These are phyloP conservation scores for Monilinia laxa DNA, from an alignment of 2,329 filamentous ascomycete genomes.

Conservation along the genomic window DNA sequence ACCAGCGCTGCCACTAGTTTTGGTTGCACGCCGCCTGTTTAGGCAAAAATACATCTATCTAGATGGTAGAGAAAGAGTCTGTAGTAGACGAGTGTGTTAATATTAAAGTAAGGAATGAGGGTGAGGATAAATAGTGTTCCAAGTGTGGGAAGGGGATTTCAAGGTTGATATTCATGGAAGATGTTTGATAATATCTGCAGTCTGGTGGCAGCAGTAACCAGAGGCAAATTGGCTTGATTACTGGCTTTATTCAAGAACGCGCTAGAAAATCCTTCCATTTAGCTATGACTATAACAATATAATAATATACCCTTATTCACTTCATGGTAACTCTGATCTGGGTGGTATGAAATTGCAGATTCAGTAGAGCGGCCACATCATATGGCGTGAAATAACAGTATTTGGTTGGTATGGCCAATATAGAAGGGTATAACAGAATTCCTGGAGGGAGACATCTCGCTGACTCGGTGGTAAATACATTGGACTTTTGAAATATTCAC, in stretches of 20 bases:
- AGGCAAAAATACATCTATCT: neutral
- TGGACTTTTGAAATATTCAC: neutral
- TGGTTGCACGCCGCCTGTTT: conserved; percentile 12
- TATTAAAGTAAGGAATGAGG: neutral
- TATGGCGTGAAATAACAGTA: neutral
- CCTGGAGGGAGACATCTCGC: neutral
- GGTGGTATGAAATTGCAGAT: neutral
- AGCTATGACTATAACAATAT: neutral
- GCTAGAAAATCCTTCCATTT: neutral
- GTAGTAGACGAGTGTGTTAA: neutral
- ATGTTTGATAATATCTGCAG: neutral
- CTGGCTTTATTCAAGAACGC: neutral
- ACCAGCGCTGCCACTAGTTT: conserved; percentile 17
- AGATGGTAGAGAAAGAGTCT: neutral
- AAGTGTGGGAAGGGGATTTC: neutral
- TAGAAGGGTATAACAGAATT: neutral
- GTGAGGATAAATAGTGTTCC: too few relatives aligned
- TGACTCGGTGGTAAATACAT: neutral
- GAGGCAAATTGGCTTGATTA: neutral
- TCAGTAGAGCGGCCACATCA: neutral
- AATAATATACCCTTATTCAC: neutral
- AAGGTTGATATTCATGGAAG: neutral
- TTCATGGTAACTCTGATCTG: neutral
- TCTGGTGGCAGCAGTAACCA: neutral
- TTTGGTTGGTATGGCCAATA: neutral